Percentiles rank a stretch among this genome's conserved stretches.
Conservation (phyloP, 2,329 filamentous ascomycete species). For the Ramichloridium luteum region DNA sequence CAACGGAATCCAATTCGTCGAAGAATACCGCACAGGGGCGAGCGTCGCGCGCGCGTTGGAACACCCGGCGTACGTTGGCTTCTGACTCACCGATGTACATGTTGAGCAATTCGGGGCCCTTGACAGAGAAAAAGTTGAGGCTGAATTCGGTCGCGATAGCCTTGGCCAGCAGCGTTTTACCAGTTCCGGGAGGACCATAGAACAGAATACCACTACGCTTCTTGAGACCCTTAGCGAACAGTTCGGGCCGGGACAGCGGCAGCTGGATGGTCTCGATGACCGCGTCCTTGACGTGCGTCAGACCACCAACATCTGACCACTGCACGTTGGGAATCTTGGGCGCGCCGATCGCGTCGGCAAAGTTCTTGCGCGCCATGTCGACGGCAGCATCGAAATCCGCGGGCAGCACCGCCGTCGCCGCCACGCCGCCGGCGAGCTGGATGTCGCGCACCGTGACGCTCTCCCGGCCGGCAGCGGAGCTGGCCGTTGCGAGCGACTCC, state of each 20-base stretch:
- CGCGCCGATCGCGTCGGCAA: slow-evolving; percentile 91
- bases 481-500: slow-evolving; percentile 52
- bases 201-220: slow-evolving; percentile 90
- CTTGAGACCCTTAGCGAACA: slow-evolving; percentile 96
- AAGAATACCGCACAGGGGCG: slow-evolving; percentile 87
- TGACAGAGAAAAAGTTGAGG: slow-evolving; percentile 88
- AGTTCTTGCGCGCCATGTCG: slow-evolving; percentile 91
- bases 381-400: slow-evolving; percentile 86
- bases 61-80: slow-evolving; percentile 79
- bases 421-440: slow-evolving; percentile 73
- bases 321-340: slow-evolving; percentile 96
- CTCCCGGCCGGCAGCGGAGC: slow-evolving; percentile 21
- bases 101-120: slow-evolving; percentile 81
- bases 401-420: slow-evolving; percentile 65
- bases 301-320: slow-evolving; percentile 90
- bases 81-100: slow-evolving; percentile 96
- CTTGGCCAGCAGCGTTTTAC: slow-evolving; percentile 85
- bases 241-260: slow-evolving; percentile 77
- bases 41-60: slow-evolving; percentile 75
- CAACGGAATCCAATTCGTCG: slow-evolving; percentile 84
- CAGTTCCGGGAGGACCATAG: slow-evolving; percentile 81
- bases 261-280: slow-evolving; percentile 93
- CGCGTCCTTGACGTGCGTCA: slow-evolving; percentile 92
- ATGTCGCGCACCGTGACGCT: slow-evolving; percentile 59
- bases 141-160: slow-evolving; percentile 89